Conservation (phyloP, 108 stramenopile genomes). For the Skeletonema potamos region DNA sequence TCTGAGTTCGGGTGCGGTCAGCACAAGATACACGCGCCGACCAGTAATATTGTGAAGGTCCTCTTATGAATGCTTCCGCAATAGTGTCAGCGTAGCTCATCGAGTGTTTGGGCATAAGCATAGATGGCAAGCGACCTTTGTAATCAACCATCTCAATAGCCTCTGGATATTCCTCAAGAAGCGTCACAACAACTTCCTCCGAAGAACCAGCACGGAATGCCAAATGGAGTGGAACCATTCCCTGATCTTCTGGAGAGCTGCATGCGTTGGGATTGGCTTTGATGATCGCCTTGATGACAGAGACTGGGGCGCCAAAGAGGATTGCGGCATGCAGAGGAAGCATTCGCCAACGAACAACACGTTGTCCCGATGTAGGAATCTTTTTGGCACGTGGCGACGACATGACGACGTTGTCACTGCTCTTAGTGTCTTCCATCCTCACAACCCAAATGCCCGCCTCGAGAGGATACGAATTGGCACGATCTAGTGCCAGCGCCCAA, state of each 20-base stretch:
- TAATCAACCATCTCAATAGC: conserved; percentile 43
- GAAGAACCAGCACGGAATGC: conserved; percentile 56
- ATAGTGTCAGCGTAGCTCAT: conserved; percentile 26
- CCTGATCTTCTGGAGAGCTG: conserved; percentile 67
- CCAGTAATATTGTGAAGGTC: conserved; percentile 35
- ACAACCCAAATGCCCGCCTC: conserved; percentile 78
- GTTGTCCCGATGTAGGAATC: conserved; percentile 17
- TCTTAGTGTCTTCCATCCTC: conserved; percentile 5
- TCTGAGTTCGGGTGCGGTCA: conserved; percentile 8
- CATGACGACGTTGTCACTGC: not conserved
- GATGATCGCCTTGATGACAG: conserved; percentile 52
- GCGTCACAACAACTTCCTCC: conserved; percentile 65
- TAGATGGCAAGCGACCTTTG: conserved; percentile 31
- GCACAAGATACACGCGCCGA: conserved; percentile 27
- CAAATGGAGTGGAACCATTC: conserved; percentile 77
- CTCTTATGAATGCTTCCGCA: conserved; percentile 32
- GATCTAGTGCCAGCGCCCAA: conserved; percentile 59
- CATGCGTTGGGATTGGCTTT: conserved; percentile 56
- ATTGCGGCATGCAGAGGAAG: conserved; percentile 76
- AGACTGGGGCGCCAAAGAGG: conserved; percentile 61
- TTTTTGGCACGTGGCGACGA: not conserved
- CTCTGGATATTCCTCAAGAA: conserved; percentile 72
- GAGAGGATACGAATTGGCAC: conserved; percentile 57
- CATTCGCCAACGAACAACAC: conserved; percentile 62
- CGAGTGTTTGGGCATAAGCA: conserved; percentile 25